Evolutionary conservation across 768 basidiomycete species (phyloP), one percentile per base, ranked within the genome.

Genomic region (Boletus pseudo-olivaceus): DNA sequence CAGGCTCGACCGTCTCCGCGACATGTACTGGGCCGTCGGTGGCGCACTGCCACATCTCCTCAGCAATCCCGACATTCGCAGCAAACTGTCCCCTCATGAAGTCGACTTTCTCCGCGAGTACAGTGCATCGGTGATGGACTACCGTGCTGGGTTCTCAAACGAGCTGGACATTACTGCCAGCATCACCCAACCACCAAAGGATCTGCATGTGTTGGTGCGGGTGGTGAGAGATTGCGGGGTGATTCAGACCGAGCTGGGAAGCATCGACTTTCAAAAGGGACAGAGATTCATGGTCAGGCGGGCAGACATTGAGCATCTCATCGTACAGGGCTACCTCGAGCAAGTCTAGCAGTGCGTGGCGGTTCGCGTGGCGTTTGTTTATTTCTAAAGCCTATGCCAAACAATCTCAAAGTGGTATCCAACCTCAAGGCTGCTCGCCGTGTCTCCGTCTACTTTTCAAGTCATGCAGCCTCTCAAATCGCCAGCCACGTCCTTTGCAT

Each of bases 311-410:
- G 97, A 99, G 68, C 88, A 95, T 68, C 78, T 98, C 61, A 92
- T 98, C 61, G 85, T 95, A 1, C 90, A 94, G 65, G 95, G 95
- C 5, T 96, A 88, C 70, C 74, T 99, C 60, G 91, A 98, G 75
- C 85, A 95, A 64, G 85, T 96, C 56, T 86, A 65, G 64, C 46
- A 38, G 54, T 51, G 39, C 46, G 59, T 41, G 53, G 27, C 7
- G 23, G 26, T 10, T 43, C 23, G 15, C 7, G 20, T 11, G 23
- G 33, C 42, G 30, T 41, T 59, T 63, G 67, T 67, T 60, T 65
- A 49, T 46, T 57, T 53, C 51, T n/a, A 44, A 63, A 10, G 55
- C 52, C 56, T 2, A 42, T 55, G 62, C 67, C 67, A 70, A 68
- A 68, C 59, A 68, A 54, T 17, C 47, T 44, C 42, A 54, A 55